These are phyloP conservation scores for Misopates orontium DNA, from an alignment of 257 asterid genomes.

Conservation along the genomic window DNA sequence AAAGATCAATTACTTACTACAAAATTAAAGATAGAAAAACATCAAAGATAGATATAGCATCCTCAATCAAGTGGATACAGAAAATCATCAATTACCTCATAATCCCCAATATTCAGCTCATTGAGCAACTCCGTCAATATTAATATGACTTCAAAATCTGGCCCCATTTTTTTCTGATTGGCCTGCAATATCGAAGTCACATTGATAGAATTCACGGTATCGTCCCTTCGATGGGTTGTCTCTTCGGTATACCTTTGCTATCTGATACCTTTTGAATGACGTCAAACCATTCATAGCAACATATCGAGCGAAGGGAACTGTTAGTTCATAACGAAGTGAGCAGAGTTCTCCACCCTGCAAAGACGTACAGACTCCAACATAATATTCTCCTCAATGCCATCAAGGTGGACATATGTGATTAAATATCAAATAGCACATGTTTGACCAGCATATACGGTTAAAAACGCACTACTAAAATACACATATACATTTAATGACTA, in stretches of 20 bases:
- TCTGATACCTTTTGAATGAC: conserved; percentile 92
- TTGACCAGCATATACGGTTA: neutral
- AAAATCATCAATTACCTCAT: conserved; percentile 55
- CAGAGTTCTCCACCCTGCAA: conserved; percentile 98
- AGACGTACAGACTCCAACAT: neutral
- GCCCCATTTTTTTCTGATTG: conserved; percentile 92
- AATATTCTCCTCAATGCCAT: neutral
- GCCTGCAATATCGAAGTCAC: conserved; percentile 95
- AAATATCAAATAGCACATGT: conserved; percentile 19
- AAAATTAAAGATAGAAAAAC: neutral
- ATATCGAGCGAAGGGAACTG: conserved; percentile 89
- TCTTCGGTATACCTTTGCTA: conserved; percentile 93
- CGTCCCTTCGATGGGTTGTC: conserved; percentile 97
- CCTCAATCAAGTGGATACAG: neutral
- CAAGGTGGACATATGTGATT: neutral
- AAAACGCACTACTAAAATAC: neutral
- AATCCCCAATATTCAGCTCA: conserved; percentile 87
- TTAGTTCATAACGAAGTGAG: conserved; percentile 94
- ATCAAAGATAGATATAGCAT: neutral
- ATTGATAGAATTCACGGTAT: conserved; percentile 95
- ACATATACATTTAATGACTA: neutral
- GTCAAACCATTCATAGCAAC: conserved; percentile 90
- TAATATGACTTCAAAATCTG: conserved; percentile 87
- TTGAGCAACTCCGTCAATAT: conserved; percentile 84
- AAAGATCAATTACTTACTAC: too few relatives aligned